Conservation (phyloP, 1,284 basidiomycete genomes). For the Irpex lacteus region DNA sequence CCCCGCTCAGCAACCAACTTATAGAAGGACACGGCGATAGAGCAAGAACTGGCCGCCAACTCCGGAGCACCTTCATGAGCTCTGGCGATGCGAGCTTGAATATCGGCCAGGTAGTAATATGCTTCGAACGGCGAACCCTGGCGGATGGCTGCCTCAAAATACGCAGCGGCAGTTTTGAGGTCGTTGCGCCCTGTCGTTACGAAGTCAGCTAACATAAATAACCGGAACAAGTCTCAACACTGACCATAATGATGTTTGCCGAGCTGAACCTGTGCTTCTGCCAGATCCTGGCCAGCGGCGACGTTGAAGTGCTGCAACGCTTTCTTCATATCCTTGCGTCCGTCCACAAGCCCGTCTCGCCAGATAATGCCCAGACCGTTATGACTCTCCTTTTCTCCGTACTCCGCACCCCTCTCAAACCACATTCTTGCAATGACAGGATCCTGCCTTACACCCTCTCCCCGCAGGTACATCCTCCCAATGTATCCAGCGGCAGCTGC, state of each 20-base stretch:
- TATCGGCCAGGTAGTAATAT: conserved; percentile 85
- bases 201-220: not conserved
- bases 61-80: conserved; percentile 39
- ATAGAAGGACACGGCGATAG: conserved; percentile 85
- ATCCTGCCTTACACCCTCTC: conserved; percentile 88
- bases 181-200: conserved; percentile 58
- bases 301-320: conserved; percentile 69
- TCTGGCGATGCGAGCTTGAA: conserved; percentile 64
- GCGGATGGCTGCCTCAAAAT: conserved; percentile 81
- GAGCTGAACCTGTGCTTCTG: conserved; percentile 89
- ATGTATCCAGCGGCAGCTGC: conserved; percentile 82
- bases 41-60: conserved; percentile 67
- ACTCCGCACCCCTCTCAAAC: conserved; percentile 86
- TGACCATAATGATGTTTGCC: conserved; percentile 82
- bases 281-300: conserved; percentile 84
- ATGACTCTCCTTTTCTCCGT: conserved; percentile 83
- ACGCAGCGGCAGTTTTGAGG: conserved; percentile 56
- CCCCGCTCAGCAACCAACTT: conserved; percentile 89
- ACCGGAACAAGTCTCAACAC: conserved; percentile 24
- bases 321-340: conserved; percentile 65
- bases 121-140: conserved; percentile 90
- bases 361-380: conserved; percentile 92
- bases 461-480: conserved; percentile 91
- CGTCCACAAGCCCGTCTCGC: conserved; percentile 79
- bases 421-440: conserved; percentile 82